Percentiles rank a stretch among this genome's conserved stretches.
phyloP scores from a whole-genome alignment of 2,329 filamentous ascomycete genomes.

The Fusarium foetens region DNA sequence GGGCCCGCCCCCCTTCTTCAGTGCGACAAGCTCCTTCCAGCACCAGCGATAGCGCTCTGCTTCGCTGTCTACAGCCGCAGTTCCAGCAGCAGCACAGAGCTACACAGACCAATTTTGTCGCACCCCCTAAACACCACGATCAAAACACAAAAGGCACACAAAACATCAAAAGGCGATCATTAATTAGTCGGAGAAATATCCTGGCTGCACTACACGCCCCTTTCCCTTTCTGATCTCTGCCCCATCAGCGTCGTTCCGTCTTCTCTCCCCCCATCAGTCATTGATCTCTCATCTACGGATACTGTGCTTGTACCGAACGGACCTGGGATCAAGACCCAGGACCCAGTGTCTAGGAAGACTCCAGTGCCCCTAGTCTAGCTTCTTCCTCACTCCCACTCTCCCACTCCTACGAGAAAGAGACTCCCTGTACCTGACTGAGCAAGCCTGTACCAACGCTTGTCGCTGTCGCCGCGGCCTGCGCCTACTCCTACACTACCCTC shows the following conservation, averaged over 20 bases:
- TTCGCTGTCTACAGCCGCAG: background rate
- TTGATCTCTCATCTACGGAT: slow-evolving; percentile 15
- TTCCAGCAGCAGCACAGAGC: slow-evolving; percentile 1
- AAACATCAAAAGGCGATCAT: slow-evolving; percentile 32
- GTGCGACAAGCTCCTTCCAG: slow-evolving; percentile 14
- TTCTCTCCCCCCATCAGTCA: slow-evolving; percentile 16
- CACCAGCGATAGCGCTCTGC: background rate
- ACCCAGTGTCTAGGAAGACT: slow-evolving; percentile 13
- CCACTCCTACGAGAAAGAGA: background rate
- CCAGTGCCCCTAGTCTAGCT: slow-evolving; percentile 34
- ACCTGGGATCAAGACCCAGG: slow-evolving; percentile 21
- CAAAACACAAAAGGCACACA: slow-evolving; percentile 15
- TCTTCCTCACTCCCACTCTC: slow-evolving; percentile 4
- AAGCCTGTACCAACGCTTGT: slow-evolving; percentile 15
- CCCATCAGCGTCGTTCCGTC: slow-evolving; percentile 17
- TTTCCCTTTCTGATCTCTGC: slow-evolving; percentile 13
- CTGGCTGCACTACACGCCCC: slow-evolving; percentile 24
- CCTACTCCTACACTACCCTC: slow-evolving; percentile 37
- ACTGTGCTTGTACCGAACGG: background rate
- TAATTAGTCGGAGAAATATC: slow-evolving; percentile 42
- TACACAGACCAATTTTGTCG: background rate
- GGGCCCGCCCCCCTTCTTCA: slow-evolving; percentile 4
- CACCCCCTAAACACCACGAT: slow-evolving; percentile 13
- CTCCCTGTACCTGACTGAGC: slow-evolving; percentile 3
- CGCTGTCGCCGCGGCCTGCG: slow-evolving; percentile 10